Base-by-base conservation (phyloP, 306 rosid species). In the Spatholobus suberectus region DNA sequence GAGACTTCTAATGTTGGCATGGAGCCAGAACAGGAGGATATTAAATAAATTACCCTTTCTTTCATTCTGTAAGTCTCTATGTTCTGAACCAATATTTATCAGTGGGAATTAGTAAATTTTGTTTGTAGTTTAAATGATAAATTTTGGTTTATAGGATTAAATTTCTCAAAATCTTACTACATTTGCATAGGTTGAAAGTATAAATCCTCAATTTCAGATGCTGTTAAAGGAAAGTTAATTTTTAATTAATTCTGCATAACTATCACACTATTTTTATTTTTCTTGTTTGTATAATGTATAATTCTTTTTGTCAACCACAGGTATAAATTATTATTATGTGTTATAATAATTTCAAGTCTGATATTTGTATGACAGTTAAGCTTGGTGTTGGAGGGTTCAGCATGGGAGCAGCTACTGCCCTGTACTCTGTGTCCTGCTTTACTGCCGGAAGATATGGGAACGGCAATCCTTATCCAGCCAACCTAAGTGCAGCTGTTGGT, bases 381-480 rank as follows among this genome's bases (percentile, higher is more conserved):
- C 98, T 96, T 83, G 97, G 95, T 43, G 93, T 96, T 69, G 99
- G 99, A 70, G 99, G 99, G 61, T 96, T 96, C 88, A 96, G 99
- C 85, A 94, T 96, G 99, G 99, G 99, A 83, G 97, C 97, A 34
- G 99, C 97, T 75, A 91, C 94, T 5, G 98, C 98, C 54, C 92
- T 96, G 65, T 94, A 96, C 86, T 92, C 98, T 0, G 97, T 89
- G 8, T 86, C 93, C 79, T 94, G 97, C 90, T 93, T 88, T 79
- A 51, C 90, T 43, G 18, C 82, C 49, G 94, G 92, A 77, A 90
- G 92, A 79, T 96, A 90, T 32, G 98, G 92, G 73, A 90, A 92
- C 37, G 89, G 85, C 73, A 91, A 86, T 81, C 88, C 90, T 61
- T 96, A 88, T 83, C 94, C 98, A 0, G 91, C 94, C 83, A 92